Base-by-base conservation (phyloP, 768 basidiomycete species). In the Mycena alexandri region DNA sequence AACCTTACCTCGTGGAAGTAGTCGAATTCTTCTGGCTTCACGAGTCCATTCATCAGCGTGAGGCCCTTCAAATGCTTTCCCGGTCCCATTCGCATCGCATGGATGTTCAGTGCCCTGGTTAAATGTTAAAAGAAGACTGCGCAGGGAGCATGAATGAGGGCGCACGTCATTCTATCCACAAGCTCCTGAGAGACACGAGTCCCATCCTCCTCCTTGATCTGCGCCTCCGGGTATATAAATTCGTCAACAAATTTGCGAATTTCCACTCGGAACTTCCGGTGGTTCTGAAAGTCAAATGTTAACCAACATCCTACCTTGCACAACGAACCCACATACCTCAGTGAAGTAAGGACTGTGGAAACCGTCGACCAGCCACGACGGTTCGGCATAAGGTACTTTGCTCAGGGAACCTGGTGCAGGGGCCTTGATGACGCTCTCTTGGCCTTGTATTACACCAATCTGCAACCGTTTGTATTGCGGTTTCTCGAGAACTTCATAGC, bases 1-100 rank as follows among this genome's bases (percentile, higher is more conserved):
- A n/a, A 58, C 61, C 75, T 43, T 66, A 88, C 88, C 79, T 92
- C 90, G 77, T 96, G 94, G 86, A 97, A 97, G 76, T 93, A 95
- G 75, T 96, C 93, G 71, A 91, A 96, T 77, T 91, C 89, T 77
- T 96, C 94, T 2, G 95, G 93, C 69, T 86, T 89, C 50, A 98
- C 91, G 9, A 91, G 75, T 2, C 94, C 96, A 59, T 86, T 88
- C 85, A 95, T 90, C n/a, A 99, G 82, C 13, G 80, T 86, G 17
- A 88, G 85, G 6, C 96, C 96, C 76, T 91, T 84, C 13, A 99
- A 86, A 73, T 98, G 96, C 77, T 95, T 95, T 22, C 95, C 95
- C 11, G 97, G 97, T 22, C 97, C 97, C 81, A 96, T 80, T 34
- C 95, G 89, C 96, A 99, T 98, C 16, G 94, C 92, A 74, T 95